Conservation (phyloP, 2,329 filamentous ascomycete species). For the Hypomyces rosellus region DNA sequence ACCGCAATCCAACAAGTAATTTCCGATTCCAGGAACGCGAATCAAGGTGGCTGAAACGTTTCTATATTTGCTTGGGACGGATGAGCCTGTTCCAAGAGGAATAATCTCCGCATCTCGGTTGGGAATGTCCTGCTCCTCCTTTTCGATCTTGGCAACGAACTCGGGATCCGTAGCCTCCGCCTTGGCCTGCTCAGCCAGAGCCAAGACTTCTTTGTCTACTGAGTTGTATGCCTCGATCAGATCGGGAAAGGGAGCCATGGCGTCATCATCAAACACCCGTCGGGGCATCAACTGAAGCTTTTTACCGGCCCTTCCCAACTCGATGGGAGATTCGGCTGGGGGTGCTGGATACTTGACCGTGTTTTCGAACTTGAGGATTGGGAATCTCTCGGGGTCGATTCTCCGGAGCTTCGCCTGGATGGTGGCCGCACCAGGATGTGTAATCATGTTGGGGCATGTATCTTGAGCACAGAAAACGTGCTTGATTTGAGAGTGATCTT, state of each 20-base stretch:
- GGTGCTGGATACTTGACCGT: constrained; percentile 19
- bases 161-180: constrained; percentile 33
- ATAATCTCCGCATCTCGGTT: constrained; percentile 75
- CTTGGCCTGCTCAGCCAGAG: constrained; percentile 46
- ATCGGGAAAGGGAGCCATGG: constrained; percentile 36
- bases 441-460: constrained; percentile 66
- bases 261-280: constrained; percentile 38
- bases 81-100: constrained; percentile 85
- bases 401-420: constrained; percentile 63
- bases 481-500: constrained; percentile 51
- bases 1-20: constrained; percentile 83
- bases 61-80: constrained; percentile 83
- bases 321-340: constrained; percentile 21
- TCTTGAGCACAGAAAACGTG: constrained; percentile 77
- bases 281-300: constrained; percentile 43
- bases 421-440: constrained; percentile 59
- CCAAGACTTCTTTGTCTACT: constrained; percentile 37
- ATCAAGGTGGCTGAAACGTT: constrained; percentile 90
- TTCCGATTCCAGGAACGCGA: constrained; percentile 77
- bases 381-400: constrained; percentile 69
- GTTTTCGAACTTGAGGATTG: constrained; percentile 61
- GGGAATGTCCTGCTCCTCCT: constrained; percentile 58
- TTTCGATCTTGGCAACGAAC: constrained; percentile 44
- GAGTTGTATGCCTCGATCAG: constrained; percentile 42
- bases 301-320: constrained; percentile 39